phyloP scores from a whole-genome alignment of 2,329 filamentous ascomycete species.

The Aspergillus sp. region DNA sequence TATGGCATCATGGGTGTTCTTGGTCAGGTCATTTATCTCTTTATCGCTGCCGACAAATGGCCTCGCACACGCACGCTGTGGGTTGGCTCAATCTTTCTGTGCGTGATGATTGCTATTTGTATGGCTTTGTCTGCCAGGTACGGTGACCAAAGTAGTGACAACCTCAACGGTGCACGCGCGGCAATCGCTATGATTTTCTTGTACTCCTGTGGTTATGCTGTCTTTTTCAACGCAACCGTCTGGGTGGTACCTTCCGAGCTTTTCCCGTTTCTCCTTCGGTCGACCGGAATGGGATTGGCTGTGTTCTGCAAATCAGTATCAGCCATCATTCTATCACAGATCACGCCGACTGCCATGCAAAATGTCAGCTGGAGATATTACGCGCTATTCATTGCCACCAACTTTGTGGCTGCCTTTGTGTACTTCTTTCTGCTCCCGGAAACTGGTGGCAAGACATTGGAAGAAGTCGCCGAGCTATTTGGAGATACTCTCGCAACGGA shows the following conservation, averaged over 20 bases:
- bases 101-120: conserved; percentile 26
- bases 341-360: conserved; percentile 37
- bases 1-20: conserved; percentile 42
- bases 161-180: conserved; percentile 27
- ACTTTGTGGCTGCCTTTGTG: conserved; percentile 29
- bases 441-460: conserved; percentile 30
- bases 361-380: conserved; percentile 42
- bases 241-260: conserved; percentile 36
- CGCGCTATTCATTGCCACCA: conserved; percentile 37
- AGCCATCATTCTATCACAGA: conserved; percentile 31
- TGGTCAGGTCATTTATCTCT: conserved; percentile 34
- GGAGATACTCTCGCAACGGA: neutral
- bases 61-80: conserved; percentile 33
- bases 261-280: conserved; percentile 34
- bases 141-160: conserved; percentile 16
- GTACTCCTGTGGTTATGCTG: conserved; percentile 36
- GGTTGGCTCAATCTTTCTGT: conserved; percentile 27
- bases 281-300: conserved; percentile 31
- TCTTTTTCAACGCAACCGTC: conserved; percentile 40
- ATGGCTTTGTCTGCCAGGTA: conserved; percentile 26
- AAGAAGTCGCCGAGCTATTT: conserved; percentile 3
- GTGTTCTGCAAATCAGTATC: conserved; percentile 30
- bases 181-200: conserved; percentile 41
- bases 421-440: conserved; percentile 41
- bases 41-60: conserved; percentile 35